Evolutionary conservation across 106 monocot species (phyloP), one percentile per base, ranked within the genome.

Genomic region (Amphibolis antarctica): DNA sequence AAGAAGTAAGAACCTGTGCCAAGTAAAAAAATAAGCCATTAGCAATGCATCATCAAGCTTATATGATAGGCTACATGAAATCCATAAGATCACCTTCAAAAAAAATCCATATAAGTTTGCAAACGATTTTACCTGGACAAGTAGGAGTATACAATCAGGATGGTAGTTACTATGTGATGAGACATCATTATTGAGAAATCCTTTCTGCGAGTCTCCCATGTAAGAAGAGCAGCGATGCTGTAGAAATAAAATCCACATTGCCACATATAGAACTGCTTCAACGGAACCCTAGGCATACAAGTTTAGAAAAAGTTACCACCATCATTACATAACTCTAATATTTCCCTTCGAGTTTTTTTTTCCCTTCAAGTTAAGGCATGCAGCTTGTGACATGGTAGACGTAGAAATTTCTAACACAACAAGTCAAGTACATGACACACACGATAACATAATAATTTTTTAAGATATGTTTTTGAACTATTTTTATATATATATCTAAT

Each of bases 201-300:
- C 66, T 93, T 93, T 59, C 93, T 82, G 49, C 93, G 78, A 65
- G 93, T 93, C 70, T 93, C 93, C 93, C 93, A 93, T 21, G 80
- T 62, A 62, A 88, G 61, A 15, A 93, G 85, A 54, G 93, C 93
- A 70, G 52, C 76, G 54, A 93, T 88, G 64, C 93, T 88, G 64
- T 88, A 93, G 29, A 79, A 19, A 55, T 88, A 93, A 74, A 88
- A 93, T 68, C 93, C 93, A 71, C 93, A 83, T 42, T 93, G 85
- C 69, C 85, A 88, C 88, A 93, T 88, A 74, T 86, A 93, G 79
- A 88, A 93, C 48, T 88, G 78, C 88, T 85, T 93, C 82, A 88
- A 28, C 10, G 83, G 71, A 45, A 65, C 53, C 74, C 88, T 88
- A 24, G 68, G 19, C 44, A 46, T 1, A 62, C 10, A 19, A 43